A percentile compares a stretch with the other conserved stretches of the same genome.
Conservation (phyloP, 1,284 basidiomycete species). For the Porogramme epimiltina region DNA sequence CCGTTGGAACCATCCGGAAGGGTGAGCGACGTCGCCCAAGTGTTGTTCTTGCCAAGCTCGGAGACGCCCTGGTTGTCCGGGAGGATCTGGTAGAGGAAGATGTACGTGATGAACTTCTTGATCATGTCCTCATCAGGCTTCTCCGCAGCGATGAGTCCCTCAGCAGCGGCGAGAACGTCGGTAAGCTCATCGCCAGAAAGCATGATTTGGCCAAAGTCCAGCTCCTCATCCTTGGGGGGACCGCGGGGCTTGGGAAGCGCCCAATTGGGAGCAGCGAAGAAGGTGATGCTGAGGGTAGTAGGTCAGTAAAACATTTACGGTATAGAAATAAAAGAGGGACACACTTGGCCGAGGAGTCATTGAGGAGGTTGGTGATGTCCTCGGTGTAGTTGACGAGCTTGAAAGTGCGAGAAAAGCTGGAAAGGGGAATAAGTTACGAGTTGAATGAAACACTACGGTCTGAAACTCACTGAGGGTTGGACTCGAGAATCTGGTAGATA, state of each 20-base stretch:
- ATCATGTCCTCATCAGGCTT: conserved; percentile 41
- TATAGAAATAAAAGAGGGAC: conserved; percentile 8
- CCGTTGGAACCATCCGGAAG: conserved; percentile 53
- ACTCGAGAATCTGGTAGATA: conserved; percentile 44
- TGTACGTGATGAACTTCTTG: conserved; percentile 53
- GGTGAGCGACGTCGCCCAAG: conserved; percentile 57
- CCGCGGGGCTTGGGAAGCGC: conserved; percentile 32
- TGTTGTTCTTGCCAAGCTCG: conserved; percentile 58
- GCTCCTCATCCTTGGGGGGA: background rate
- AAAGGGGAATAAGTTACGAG: background rate
- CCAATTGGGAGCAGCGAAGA: conserved; percentile 53
- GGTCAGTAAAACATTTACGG: background rate
- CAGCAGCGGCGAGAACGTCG: conserved; percentile 23
- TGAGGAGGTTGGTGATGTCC: conserved; percentile 41
- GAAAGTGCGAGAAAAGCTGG: conserved; percentile 41
- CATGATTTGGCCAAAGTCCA: conserved; percentile 1
- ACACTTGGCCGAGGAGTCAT: conserved; percentile 42
- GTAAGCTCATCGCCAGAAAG: conserved; percentile 7
- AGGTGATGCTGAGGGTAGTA: conserved; percentile 44
- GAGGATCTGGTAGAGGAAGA: conserved; percentile 67
- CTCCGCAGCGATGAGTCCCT: conserved; percentile 23
- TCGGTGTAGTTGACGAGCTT: conserved; percentile 49
- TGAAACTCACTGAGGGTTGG: conserved; percentile 34
- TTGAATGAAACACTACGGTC: background rate
- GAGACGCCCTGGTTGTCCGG: conserved; percentile 42